These are phyloP conservation scores for Allium sativum DNA, from an alignment of 106 monocot species.

Conservation along the genomic window DNA sequence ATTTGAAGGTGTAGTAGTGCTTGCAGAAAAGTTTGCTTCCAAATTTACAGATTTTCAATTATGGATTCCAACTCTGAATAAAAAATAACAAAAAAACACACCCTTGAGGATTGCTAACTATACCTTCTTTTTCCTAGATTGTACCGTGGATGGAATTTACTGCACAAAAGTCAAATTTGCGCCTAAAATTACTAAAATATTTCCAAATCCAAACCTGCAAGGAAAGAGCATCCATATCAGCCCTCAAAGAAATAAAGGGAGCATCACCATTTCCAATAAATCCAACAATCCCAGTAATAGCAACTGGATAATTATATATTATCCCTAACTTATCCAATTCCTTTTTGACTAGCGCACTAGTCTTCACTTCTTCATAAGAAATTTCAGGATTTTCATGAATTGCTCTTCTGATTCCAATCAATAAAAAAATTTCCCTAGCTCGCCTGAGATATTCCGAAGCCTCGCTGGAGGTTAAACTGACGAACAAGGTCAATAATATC, in stretches of 20 bases:
- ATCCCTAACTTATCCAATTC: slow-evolving; percentile 20
- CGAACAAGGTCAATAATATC: no score
- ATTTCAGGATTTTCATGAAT: slow-evolving; percentile 27
- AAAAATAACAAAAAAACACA: no score
- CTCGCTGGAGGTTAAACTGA: neutral
- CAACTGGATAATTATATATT: slow-evolving; percentile 11
- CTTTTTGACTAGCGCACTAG: slow-evolving; percentile 8
- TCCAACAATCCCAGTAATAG: slow-evolving; percentile 19
- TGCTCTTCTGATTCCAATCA: slow-evolving; percentile 8
- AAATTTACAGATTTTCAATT: no score
- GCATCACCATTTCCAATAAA: slow-evolving; percentile 8
- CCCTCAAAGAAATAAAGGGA: slow-evolving; percentile 16
- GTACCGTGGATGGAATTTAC: no score
- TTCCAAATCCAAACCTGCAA: slow-evolving; percentile 14
- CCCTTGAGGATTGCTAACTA: no score
- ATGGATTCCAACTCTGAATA: no score
- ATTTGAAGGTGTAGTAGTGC: no score
- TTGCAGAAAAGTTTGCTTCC: no score
- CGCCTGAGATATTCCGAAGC: neutral
- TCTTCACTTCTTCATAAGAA: slow-evolving; percentile 16
- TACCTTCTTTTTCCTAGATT: no score
- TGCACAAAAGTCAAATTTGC: no score
- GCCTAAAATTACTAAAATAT: no score
- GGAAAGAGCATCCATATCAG: slow-evolving; percentile 29
- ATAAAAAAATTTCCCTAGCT: neutral